Conservation (phyloP, 768 basidiomycete species). For the Solioccasus polychromus region DNA sequence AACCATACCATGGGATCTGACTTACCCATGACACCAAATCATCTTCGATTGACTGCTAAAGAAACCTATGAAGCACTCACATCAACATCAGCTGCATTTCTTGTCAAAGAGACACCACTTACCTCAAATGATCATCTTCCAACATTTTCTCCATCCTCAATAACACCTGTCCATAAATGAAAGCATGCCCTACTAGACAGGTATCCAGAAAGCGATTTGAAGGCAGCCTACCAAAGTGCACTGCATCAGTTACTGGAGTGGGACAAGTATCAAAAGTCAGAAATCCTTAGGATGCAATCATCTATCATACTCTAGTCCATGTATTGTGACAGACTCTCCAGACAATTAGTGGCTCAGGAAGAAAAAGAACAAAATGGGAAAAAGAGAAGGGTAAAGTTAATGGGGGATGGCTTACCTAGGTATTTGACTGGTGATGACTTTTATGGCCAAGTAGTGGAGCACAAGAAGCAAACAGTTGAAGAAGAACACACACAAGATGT, state of each 20-base stretch:
- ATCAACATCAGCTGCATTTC: conserved; percentile 9
- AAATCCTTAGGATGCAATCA: conserved; percentile 13
- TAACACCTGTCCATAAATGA: background rate
- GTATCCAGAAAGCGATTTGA: background rate
- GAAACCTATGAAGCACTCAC: background rate
- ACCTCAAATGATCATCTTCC: background rate
- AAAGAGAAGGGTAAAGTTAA: conserved; percentile 5
- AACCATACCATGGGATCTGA: too few species aligned
- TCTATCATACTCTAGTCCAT: conserved; percentile 11
- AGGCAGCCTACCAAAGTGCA: background rate
- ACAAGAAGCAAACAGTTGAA: conserved; percentile 3
- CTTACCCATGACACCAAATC: too few species aligned
- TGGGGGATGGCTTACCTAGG: conserved; percentile 20
- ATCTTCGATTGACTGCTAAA: background rate
- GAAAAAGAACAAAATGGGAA: conserved; percentile 11
- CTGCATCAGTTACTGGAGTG: background rate
- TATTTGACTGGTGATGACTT: conserved; percentile 25
- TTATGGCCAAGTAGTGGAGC: conserved; percentile 3
- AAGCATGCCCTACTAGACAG: background rate
- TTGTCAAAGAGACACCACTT: background rate
- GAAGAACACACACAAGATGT: conserved; percentile 1
- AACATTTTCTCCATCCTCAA: background rate
- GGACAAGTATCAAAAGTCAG: conserved; percentile 3
- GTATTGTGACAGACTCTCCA: conserved; percentile 10
- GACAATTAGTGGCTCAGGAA: conserved; percentile 17